These are phyloP conservation scores for Ophiostoma sp. DNA, from an alignment of 2,329 filamentous ascomycete genomes.

Conservation along the genomic window DNA sequence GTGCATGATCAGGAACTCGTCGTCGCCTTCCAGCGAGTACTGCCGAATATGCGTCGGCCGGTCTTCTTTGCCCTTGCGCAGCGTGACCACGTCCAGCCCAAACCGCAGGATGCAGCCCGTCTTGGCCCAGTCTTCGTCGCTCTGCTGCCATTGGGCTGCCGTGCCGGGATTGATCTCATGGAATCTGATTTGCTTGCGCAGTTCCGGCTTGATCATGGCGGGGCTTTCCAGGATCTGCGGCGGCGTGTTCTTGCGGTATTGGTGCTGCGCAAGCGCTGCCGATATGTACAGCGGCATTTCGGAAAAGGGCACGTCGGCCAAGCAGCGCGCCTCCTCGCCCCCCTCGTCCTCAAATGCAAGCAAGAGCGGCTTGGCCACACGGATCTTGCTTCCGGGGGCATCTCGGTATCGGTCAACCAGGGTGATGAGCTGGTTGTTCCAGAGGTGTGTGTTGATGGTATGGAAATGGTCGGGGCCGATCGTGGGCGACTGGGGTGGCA, in stretches of 20 bases:
- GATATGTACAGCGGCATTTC: constrained; percentile 22
- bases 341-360: constrained; percentile 24
- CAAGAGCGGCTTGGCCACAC: constrained; percentile 22
- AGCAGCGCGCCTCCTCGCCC: constrained; percentile 14
- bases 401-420: constrained; percentile 24
- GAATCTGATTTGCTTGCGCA: constrained; percentile 14
- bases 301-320: constrained; percentile 19
- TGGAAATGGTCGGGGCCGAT: constrained; percentile 1
- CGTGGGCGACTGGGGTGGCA: constrained; percentile 18
- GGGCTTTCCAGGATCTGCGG: not conserved
- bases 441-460: constrained; percentile 22
- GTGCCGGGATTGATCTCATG: constrained; percentile 16
- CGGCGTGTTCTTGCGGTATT: not conserved
- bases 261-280: not conserved
- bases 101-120: constrained; percentile 23
- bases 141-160: constrained; percentile 21
- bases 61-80: not conserved
- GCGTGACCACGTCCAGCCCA: constrained; percentile 24
- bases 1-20: constrained; percentile 25
- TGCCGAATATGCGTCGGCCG: constrained; percentile 19
- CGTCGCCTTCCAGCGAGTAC: constrained; percentile 25
- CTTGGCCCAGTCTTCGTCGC: constrained; percentile 23
- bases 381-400: constrained; percentile 17
- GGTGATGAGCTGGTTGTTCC: constrained; percentile 26
- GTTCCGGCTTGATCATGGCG: constrained; percentile 7